Conservation (phyloP, 495 filamentous ascomycete species). For the Elasticomyces elasticus region DNA sequence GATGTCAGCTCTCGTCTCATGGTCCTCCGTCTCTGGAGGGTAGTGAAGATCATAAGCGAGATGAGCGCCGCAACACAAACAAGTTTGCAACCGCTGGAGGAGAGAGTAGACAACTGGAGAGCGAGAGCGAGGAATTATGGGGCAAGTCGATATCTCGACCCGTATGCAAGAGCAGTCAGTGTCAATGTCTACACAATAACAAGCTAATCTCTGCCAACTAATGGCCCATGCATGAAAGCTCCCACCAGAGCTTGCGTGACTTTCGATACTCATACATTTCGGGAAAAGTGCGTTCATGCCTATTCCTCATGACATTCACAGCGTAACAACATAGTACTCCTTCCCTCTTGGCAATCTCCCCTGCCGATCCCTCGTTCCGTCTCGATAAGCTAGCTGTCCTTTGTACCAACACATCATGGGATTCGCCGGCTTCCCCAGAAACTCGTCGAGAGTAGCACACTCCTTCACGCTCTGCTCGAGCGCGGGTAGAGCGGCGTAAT, state of each 20-base stretch:
- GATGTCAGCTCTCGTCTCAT: slow-evolving; percentile 55
- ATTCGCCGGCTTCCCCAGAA: slow-evolving; percentile 21
- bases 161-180: no score
- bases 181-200: no score
- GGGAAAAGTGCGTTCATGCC: no score
- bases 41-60: slow-evolving; percentile 43
- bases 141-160: no score
- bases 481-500: background rate
- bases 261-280: background rate
- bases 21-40: slow-evolving; percentile 54
- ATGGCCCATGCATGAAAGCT: no score
- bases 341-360: slow-evolving; percentile 4
- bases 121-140: slow-evolving; percentile 4
- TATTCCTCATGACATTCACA: no score
- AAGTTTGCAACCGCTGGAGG: slow-evolving; percentile 18
- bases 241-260: no score
- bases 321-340: no score
- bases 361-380: slow-evolving; percentile 9
- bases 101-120: slow-evolving; percentile 17
- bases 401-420: slow-evolving; percentile 18
- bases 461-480: background rate
- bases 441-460: slow-evolving; percentile 14
- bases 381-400: slow-evolving; percentile 24
- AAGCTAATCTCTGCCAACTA: no score
- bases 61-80: slow-evolving; percentile 20